These are phyloP conservation scores for Ceratocystis albifundus DNA, from an alignment of 2,329 filamentous ascomycete species.

Conservation along the genomic window DNA sequence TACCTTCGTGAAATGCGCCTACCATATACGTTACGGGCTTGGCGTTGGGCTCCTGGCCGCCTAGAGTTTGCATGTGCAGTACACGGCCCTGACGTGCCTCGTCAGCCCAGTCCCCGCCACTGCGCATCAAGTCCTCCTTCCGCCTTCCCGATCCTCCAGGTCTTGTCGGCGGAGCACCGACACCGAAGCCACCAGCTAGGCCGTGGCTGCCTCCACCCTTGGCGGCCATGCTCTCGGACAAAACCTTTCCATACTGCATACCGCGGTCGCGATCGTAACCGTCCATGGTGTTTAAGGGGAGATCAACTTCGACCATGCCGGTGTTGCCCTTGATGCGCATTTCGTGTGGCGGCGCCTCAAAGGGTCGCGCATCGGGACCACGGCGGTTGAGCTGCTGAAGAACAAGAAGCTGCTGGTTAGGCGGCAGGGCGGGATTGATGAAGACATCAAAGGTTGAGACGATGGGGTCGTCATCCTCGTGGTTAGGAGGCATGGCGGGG, in stretches of 20 bases:
- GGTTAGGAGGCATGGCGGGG: slow-evolving; percentile 22
- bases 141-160: slow-evolving; percentile 27
- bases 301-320: slow-evolving; percentile 82
- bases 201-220: slow-evolving; percentile 57
- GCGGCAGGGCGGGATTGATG: slow-evolving; percentile 60
- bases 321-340: slow-evolving; percentile 71
- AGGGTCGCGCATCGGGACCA: slow-evolving; percentile 40
- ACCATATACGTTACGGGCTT: slow-evolving; percentile 78
- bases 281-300: slow-evolving; percentile 60
- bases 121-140: slow-evolving; percentile 33
- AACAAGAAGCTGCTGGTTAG: slow-evolving; percentile 58
- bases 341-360: slow-evolving; percentile 55
- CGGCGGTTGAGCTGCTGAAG: slow-evolving; percentile 80
- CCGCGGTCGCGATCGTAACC: slow-evolving; percentile 81
- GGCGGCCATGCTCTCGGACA: slow-evolving; percentile 48
- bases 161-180: slow-evolving; percentile 38
- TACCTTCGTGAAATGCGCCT: slow-evolving; percentile 76
- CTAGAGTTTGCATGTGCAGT: slow-evolving; percentile 69
- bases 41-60: slow-evolving; percentile 62
- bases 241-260: slow-evolving; percentile 66
- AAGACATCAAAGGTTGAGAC: slow-evolving; percentile 71
- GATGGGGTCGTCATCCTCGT: slow-evolving; percentile 52
- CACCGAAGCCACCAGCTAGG: slow-evolving; percentile 60
- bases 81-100: slow-evolving; percentile 60
- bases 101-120: slow-evolving; percentile 49